Evolutionary conservation across 2,329 filamentous ascomycete species (phyloP), one percentile per base, ranked within the genome.

Genomic region (Microsporum canis): DNA sequence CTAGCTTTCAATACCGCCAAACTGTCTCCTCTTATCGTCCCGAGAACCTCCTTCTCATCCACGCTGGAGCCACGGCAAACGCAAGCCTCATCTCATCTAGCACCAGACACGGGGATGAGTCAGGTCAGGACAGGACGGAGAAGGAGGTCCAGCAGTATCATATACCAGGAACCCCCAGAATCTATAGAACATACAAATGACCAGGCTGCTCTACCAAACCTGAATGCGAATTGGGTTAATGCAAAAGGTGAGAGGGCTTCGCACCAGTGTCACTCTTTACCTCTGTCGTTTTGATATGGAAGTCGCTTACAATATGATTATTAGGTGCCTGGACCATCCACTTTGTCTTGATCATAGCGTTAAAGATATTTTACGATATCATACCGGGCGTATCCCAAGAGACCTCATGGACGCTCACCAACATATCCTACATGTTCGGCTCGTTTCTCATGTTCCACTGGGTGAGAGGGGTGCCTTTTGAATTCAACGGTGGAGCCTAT

Each of bases 401-500:
- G 78, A 95, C 91, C 45, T 97, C 92, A 64, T 99, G 94, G 94
- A 99, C 94, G 8, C 80, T 99, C 68, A 96, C 91, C 75, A 99
- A 99, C 77, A 95, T 97, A 75, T 91, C 91, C 58, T 99, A 99
- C 82, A 97, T 97, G 91, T 88, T 94, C 71, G 91, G 91, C 70
- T 96, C 92, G 47, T 99, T 97, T 76, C 84, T 99, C 76, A 99
- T 99, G 94, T 99, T 99, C 78, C 94, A 99, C 78, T 96, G 90
- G 81, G 94, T 99, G 68, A 90, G 92, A 72, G 94, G 94, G 68
- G 90, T 97, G 55, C 94, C 94, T 4, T 99, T 99, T 72, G 94
- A 99, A 76, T 99, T 99, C 82, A 99, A 99, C 73, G 88, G 89
- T 61, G 94, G 94, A 63, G 94, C 94, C 68, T 99, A 97, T 76